Base-by-base conservation (phyloP, 805 yeast genomes). In the Metschnikowia reukaufii region DNA sequence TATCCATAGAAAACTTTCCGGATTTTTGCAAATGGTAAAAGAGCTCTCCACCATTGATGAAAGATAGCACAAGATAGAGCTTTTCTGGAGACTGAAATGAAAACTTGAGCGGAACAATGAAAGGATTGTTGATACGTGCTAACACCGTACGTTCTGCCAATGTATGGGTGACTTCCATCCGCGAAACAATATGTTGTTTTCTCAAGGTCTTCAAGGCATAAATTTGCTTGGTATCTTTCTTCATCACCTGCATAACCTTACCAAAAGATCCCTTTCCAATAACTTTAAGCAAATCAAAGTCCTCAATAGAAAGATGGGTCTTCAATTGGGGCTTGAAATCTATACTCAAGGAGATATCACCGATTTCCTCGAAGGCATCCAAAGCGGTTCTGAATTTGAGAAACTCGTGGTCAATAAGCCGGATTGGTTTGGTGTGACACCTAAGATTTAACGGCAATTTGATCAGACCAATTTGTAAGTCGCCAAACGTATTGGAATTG, bases 181-280 rank as follows among this genome's bases (percentile, higher is more conserved):
- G 82, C 21, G 95, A 87, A 29, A 94, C 96, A 56, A 94, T 90
- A 62, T 94, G 96, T 16, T 96, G 88, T 65, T 94, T 94, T 58
- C 98, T 78, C 52, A 94, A 82, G 0, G 97, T 90, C 67, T 94
- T 94, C 62, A 94, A 73, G 1, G 99, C 99, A 66, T 94, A 94
- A 19, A 94, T 84, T 64, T 92, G 95, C 54, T 86, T 86, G 2
- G 99, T 94, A 66, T 94, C 99, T 58, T 88, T 88, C 69, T 94
- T 94, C 53, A 90, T 83, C 35, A 94, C 99, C 68, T 94, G 99
- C 98, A 94, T 94, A 44, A 94, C 99, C 68, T 94, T 94, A 43
- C 99, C 99, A 65, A 94, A 94, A 8, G 97, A 90, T 6, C 99
- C 99, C 65, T 94, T 94, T 31, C 99, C 99, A 45, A 94, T 89